Base-by-base conservation (phyloP, 2,329 filamentous ascomycete genomes). In the Pseudopithomyces maydicus region DNA sequence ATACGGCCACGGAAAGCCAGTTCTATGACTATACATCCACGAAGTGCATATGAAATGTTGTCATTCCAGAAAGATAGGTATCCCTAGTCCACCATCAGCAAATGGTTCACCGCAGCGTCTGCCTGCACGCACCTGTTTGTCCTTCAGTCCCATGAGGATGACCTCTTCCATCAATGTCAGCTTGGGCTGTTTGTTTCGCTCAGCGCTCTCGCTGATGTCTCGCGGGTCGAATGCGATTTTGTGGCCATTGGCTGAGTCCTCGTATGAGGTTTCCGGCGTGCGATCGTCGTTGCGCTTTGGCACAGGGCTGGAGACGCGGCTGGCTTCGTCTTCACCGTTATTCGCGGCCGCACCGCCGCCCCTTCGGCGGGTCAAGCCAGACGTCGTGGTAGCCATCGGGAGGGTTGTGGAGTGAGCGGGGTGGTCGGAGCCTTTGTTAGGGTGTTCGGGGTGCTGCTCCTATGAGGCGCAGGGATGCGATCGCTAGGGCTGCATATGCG, bases 31-130 rank as follows among this genome's bases (percentile, higher is more conserved):
- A 99, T 99, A 80, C 95, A 99, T 74, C 95, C 95, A 76, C 95
- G 89, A 61, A 99, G 85, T 64, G 95, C 95, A 77, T 99, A 99
- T 58, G 93, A 97, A 73, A 99, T 99, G 81, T 99, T 99, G 80
- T 99, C 95, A 80, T 99, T 99, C 95, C 95, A 99, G 80, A 99
- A 99, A 29, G 94, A 98, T 62, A 99, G 88, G 75, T 99, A 98
- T 65, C 95, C 95, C 92, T 97, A 61, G 56, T 22, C 36, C 45
- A 39, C 26, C 19, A 50, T 57, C 55, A 57, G 55, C 45, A 32
- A 26, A 23, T 49, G 57, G 52, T 50, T 29, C 52, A 48, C 54
- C 46, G 52, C 23, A 47, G 53, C 52, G 45, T 43, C 50, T 57
- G 54, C 50, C 47, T 41, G 46, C 29, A 73, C 84, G 74, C 81